Percentiles rank a stretch among this genome's conserved stretches.
phyloP scores from a whole-genome alignment of 2,329 filamentous ascomycete genomes.

The Botryotinia calthae region DNA sequence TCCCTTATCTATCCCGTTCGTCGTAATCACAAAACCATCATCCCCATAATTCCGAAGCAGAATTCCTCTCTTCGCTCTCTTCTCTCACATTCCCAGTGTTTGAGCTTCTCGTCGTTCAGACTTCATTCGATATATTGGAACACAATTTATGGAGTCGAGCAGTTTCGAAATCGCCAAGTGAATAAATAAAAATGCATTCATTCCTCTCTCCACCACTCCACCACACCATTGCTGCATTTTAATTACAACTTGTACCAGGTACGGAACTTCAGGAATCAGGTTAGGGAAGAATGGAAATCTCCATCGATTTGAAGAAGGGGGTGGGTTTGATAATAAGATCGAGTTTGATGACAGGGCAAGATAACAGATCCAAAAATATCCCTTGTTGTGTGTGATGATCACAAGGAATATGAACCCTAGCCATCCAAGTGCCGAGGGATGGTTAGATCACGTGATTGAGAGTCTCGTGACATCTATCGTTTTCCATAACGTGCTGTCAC shows the following conservation, averaged over 20 bases:
- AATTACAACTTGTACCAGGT: not conserved
- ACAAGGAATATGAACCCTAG: not conserved
- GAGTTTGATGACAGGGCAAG: not conserved
- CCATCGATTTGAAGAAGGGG: not conserved
- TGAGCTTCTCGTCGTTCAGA: not conserved
- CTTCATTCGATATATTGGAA: not conserved
- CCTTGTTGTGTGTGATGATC: not conserved
- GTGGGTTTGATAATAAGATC: not conserved
- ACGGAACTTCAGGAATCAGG: not conserved
- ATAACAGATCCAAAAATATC: not conserved
- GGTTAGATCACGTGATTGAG: not conserved
- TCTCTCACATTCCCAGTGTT: not conserved
- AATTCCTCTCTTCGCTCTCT: not conserved
- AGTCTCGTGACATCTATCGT: not conserved
- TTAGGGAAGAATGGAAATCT: too few species aligned
- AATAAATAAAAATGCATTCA: not conserved
- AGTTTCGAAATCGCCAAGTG: not conserved
- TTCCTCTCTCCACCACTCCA: not conserved
- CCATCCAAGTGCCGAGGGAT: not conserved
- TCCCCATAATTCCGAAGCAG: not conserved
- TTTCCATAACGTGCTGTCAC: not conserved
- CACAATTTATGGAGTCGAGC: not conserved
- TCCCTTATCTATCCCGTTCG: not conserved
- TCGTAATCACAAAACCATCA: not conserved
- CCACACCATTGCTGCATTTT: not conserved